Conservation (phyloP, 208 protist genomes). For the Leishmania gerbilli region DNA sequence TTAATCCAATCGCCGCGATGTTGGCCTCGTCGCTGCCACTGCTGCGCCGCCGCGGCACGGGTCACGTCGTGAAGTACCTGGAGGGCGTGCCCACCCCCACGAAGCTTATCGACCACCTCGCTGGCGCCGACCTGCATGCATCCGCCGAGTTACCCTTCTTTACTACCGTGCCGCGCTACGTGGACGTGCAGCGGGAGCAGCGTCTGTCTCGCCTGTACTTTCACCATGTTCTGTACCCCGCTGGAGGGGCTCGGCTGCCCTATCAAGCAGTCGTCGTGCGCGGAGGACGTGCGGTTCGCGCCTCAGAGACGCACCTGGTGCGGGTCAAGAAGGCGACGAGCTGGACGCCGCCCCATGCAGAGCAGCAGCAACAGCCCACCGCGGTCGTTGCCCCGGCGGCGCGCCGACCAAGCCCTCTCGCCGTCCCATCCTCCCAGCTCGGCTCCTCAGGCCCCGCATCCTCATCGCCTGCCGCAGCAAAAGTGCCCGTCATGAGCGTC, state of each 20-base stretch:
- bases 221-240: slow-evolving; percentile 81
- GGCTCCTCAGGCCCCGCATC: slow-evolving; percentile 3
- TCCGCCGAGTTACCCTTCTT: slow-evolving; percentile 46
- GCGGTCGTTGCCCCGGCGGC: not conserved
- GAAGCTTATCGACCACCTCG: slow-evolving; percentile 75
- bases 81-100: slow-evolving; percentile 64
- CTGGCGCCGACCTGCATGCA: slow-evolving; percentile 66
- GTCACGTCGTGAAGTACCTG: slow-evolving; percentile 74
- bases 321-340: not conserved
- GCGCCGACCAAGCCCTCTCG: slow-evolving; percentile 28
- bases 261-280: slow-evolving; percentile 78
- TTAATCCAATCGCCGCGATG: slow-evolving; percentile 12
- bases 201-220: slow-evolving; percentile 78
- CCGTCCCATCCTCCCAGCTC: slow-evolving; percentile 35
- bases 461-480: not conserved
- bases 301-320: slow-evolving; percentile 13
- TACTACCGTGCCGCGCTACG: slow-evolving; percentile 66
- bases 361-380: not conserved
- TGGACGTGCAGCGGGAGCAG: slow-evolving; percentile 54
- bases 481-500: not conserved
- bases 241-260: slow-evolving; percentile 60
- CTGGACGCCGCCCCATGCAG: not conserved
- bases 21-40: slow-evolving; percentile 8
- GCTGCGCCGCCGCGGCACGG: slow-evolving; percentile 32
- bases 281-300: slow-evolving; percentile 49